A percentile compares a stretch with the other conserved stretches of the same genome.
phyloP scores from a whole-genome alignment of 768 basidiomycete genomes.

The Mycena sanguinolenta region DNA sequence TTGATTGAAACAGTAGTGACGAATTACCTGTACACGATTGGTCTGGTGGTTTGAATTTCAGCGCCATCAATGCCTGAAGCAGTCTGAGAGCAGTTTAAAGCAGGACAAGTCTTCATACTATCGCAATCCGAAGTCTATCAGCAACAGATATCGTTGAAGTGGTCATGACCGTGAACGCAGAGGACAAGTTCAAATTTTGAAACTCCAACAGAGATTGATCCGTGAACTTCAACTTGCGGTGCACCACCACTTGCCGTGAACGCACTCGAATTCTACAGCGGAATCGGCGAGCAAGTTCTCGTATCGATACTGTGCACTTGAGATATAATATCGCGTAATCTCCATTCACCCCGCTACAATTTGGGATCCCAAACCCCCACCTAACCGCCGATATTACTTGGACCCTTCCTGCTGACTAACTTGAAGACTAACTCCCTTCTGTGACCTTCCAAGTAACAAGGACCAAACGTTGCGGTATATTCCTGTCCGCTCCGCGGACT shows the following conservation, averaged over 20 bases:
- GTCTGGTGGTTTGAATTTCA: constrained; percentile 59
- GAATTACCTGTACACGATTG: constrained; percentile 57
- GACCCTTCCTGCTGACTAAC: constrained; percentile 84
- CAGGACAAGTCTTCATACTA: constrained; percentile 46
- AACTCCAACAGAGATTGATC: constrained; percentile 19
- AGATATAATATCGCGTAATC: constrained; percentile 74
- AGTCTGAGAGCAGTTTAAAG: constrained; percentile 12
- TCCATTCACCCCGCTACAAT: constrained; percentile 81
- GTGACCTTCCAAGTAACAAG: constrained; percentile 34
- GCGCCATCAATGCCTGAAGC: constrained; percentile 58
- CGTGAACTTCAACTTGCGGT: constrained; percentile 15
- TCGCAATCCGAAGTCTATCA: constrained; percentile 57
- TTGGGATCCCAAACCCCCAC: constrained; percentile 86
- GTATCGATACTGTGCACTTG: constrained; percentile 62
- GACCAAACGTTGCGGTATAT: constrained; percentile 63
- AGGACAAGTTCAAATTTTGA: neutral
- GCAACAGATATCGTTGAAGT: constrained; percentile 32
- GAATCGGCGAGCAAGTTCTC: constrained; percentile 77
- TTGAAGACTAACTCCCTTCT: constrained; percentile 52
- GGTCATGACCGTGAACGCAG: neutral
- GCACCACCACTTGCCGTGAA: constrained; percentile 33
- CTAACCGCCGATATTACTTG: constrained; percentile 86
- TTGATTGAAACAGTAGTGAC: neutral
- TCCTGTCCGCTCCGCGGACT: constrained; percentile 56
- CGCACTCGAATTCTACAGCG: constrained; percentile 81